These are phyloP conservation scores for Trametes cinnabarina DNA, from an alignment of 768 basidiomycete genomes.

Conservation along the genomic window DNA sequence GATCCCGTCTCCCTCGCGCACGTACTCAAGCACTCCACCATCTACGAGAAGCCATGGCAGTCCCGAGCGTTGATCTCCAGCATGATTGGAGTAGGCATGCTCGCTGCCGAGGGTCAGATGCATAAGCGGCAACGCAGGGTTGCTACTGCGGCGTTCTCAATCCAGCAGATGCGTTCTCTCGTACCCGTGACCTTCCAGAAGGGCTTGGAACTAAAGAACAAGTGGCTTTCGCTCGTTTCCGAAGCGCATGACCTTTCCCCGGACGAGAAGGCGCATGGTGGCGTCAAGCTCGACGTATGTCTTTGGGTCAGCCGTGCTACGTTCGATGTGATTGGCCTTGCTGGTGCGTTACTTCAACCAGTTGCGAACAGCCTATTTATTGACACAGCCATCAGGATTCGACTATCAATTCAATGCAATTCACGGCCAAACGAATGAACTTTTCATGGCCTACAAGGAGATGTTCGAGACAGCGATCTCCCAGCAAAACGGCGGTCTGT, in stretches of 20 bases:
- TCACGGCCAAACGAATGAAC: conserved; percentile 71
- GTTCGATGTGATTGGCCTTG: conserved; percentile 89
- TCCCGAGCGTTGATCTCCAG: conserved; percentile 70
- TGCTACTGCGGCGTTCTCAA: conserved; percentile 73
- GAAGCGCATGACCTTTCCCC: conserved; percentile 22
- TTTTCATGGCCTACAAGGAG: conserved; percentile 78
- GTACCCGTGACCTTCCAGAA: conserved; percentile 72
- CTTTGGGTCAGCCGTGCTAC: conserved; percentile 82
- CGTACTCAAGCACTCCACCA: conserved; percentile 65
- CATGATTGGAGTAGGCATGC: conserved; percentile 82
- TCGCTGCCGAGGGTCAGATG: conserved; percentile 71
- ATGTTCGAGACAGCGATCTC: conserved; percentile 78
- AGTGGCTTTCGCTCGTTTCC: conserved; percentile 54
- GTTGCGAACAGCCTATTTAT: neutral
- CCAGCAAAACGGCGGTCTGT: conserved; percentile 49
- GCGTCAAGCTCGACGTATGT: conserved; percentile 62
- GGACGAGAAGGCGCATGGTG: conserved; percentile 16
- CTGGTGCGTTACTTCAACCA: conserved; percentile 44
- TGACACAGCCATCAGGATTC: conserved; percentile 54
- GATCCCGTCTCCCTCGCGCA: conserved; percentile 76
- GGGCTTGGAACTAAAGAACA: conserved; percentile 57
- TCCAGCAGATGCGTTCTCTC: conserved; percentile 71
- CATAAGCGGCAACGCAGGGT: conserved; percentile 82
- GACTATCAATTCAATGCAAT: conserved; percentile 87
- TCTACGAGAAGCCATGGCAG: conserved; percentile 84